A percentile compares a stretch with the other conserved stretches of the same genome.
Conservation (phyloP, 2,329 filamentous ascomycete species). For the Bisporella sp. region DNA sequence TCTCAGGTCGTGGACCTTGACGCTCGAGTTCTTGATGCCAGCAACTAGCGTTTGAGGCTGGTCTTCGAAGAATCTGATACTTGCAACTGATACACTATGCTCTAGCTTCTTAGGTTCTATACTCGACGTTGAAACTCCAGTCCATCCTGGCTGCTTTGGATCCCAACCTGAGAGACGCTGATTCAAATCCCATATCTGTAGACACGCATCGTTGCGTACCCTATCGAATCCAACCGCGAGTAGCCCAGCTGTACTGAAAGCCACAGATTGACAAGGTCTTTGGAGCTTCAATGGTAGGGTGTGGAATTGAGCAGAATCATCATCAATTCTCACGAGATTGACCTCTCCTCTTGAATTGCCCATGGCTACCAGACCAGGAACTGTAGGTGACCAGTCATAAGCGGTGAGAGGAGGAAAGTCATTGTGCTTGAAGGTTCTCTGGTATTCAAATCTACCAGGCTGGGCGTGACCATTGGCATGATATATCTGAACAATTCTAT, state of each 20-base stretch:
- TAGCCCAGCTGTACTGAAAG: conserved; percentile 65
- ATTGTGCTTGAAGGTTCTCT: conserved; percentile 50
- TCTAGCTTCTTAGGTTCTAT: conserved; percentile 51
- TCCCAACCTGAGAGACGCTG: conserved; percentile 45
- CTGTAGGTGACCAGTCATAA: conserved; percentile 59
- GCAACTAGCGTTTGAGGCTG: conserved; percentile 69
- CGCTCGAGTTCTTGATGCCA: conserved; percentile 67
- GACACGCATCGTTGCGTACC: conserved; percentile 72
- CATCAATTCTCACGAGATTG: conserved; percentile 65
- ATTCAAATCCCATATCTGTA: conserved; percentile 77
- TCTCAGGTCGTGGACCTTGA: conserved; percentile 72
- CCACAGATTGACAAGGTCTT: conserved; percentile 73
- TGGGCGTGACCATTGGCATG: conserved; percentile 54
- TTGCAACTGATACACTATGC: conserved; percentile 68
- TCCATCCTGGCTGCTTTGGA: conserved; percentile 39
- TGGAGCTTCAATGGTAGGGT: conserved; percentile 68
- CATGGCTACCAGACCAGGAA: conserved; percentile 63
- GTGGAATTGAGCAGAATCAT: conserved; percentile 56
- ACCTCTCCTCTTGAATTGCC: conserved; percentile 71
- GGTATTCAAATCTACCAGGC: conserved; percentile 49
- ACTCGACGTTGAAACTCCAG: conserved; percentile 12
- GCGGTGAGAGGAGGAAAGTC: conserved; percentile 57
- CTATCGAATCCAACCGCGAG: conserved; percentile 75
- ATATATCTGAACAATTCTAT: conserved; percentile 56
- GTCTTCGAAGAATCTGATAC: conserved; percentile 74